These are phyloP conservation scores for Pholiota microspora DNA, from an alignment of 768 basidiomycete species.

Conservation along the genomic window DNA sequence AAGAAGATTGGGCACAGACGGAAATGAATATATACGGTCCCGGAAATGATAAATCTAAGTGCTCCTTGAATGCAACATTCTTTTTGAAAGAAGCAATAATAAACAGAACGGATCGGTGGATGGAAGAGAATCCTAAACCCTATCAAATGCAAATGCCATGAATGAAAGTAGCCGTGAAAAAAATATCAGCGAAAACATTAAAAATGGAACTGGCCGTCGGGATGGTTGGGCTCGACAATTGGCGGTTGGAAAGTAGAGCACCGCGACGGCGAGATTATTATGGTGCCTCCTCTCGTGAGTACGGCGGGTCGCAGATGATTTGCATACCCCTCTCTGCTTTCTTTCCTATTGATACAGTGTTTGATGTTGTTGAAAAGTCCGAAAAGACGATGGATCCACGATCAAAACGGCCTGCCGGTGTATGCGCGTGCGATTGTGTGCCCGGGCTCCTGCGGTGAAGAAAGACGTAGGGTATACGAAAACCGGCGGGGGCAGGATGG, in stretches of 20 bases:
- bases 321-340: constrained; percentile 6
- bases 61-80: constrained; percentile 6
- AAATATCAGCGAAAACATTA: constrained; percentile 16
- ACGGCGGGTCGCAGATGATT: background rate
- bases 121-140: background rate
- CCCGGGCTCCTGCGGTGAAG: constrained; percentile 8
- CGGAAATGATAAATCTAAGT: constrained; percentile 13
- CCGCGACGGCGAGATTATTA: background rate
- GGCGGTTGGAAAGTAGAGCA: background rate
- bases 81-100: constrained; percentile 10
- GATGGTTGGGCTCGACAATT: background rate
- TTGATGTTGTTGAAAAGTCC: constrained; percentile 21
- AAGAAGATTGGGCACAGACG: background rate
- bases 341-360: constrained; percentile 13
- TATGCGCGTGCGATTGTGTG: constrained; percentile 11
- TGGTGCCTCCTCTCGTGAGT: background rate
- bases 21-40: constrained; percentile 5
- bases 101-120: background rate
- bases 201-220: constrained; percentile 20
- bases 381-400: constrained; percentile 21
- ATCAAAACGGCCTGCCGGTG: constrained; percentile 18
- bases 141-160: background rate
- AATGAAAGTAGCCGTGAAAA: background rate
- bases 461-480: constrained; percentile 16
- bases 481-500: constrained; percentile 8